Base-by-base conservation (phyloP, 352 stramenopile species). In the Globisporangium abappressorium region DNA sequence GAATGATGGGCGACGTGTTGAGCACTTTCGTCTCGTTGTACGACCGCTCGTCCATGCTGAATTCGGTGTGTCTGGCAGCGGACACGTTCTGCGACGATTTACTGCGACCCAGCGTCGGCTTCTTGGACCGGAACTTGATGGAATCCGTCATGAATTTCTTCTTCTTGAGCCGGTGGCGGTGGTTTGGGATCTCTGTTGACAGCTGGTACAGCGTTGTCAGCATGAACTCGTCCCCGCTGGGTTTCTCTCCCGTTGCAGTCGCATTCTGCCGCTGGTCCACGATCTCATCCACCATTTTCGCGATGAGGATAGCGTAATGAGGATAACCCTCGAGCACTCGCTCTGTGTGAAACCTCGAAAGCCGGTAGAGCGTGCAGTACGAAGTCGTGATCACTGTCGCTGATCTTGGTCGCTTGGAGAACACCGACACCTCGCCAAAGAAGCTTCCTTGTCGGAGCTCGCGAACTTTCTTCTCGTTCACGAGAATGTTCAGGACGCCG, bases 371-470 rank as follows among this genome's bases (percentile, higher is more conserved):
- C n/a, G 83, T 89, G 67, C 76, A 87, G 54, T 89, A 91, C 0
- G 83, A 84, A 0, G 76, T 74, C 0, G 83, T 89, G 9, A 84
- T 64, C 6, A 91, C 82, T 1, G 79, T 81, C 24, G 84, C 84
- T 0, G 84, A 88, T 2, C 84, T 72, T 18, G 76, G 77, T 1
- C 79, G 79, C 57, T 85, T 79, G 0, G 84, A 89, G 54, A 92
- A 92, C 9, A 91, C 80, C 0, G 84, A 90, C 11, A 92, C 73
- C 56, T 92, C 84, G 0, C 84, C 82, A 64, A 92, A 91, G 63
- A 92, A 91, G 26, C 74, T 85, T 9, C 81, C 84, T 33, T 84
- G 82, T 3, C 77, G 68, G 24, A 92, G 70, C 60, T 92, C 84
- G n/a, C 84, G 79, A 3, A 92, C 79, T 51, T 87, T 88, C 15